Evolutionary conservation across 805 yeast genomes (phyloP), one percentile per base, ranked within the genome.

Genomic region (Myxozyma udenii): DNA sequence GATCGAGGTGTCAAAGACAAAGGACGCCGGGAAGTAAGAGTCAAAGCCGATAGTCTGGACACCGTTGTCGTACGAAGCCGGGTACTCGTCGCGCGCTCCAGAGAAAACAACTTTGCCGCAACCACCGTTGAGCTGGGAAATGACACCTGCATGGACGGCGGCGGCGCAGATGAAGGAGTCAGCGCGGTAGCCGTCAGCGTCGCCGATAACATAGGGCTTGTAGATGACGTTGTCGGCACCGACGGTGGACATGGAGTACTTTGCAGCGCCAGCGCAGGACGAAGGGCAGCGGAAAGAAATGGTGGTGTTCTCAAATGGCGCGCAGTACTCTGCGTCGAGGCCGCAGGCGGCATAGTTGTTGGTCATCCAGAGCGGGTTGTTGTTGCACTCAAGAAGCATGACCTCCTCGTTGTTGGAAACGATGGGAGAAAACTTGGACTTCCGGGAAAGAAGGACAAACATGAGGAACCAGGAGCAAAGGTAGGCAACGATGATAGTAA

Each of bases 151-250:
- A 67, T 90, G 96, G 3, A 86, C 79, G 0, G 93, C 97, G 2
- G 96, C 85, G 0, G 89, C 91, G 66, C 98, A 90, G 0, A 91
- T 83, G 61, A 74, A 89, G 0, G 96, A 87, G 68, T 90, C 98
- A 0, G 87, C 90, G 57, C 98, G 74, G 64, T 88, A 90, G 5
- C 62, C 58, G 18, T 62, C 63, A 1, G 90, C 90, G 16, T 96
- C 95, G 2, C 96, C 96, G 23, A 90, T 78, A 28, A 80, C 79
- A 61, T 74, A 87, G 1, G 85, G 85, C 46, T 81, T 67, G 64
- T 90, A 87, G 64, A 86, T 85, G 22, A 84, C 72, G 57, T 79
- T 68, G 48, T 79, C 71, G 46, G 75, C 75, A 0, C 96, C 97
- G 0, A 87, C 87, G 0, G 90, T 83, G 9, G 84, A 71, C 16